phyloP scores from a whole-genome alignment of 2,329 filamentous ascomycete species.

The Nemania diffusa region DNA sequence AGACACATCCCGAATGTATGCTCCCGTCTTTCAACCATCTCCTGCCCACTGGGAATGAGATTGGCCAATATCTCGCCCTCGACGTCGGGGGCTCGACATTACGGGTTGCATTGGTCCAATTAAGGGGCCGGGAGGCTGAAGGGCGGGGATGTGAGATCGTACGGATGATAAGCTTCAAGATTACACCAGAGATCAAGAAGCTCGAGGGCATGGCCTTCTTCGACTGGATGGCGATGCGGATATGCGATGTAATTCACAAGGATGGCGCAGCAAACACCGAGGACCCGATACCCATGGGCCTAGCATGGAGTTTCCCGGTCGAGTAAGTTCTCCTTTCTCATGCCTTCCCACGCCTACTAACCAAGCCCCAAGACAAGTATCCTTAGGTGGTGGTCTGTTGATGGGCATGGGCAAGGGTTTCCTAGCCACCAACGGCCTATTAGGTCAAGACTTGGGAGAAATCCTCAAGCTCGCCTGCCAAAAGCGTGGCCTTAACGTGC shows the following conservation, averaged over 20 bases:
- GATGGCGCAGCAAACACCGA: slow-evolving; percentile 53
- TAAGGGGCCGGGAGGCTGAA: slow-evolving; percentile 58
- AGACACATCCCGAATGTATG: slow-evolving; percentile 67
- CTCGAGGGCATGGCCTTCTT: slow-evolving; percentile 71
- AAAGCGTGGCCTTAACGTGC: slow-evolving; percentile 62
- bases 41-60: slow-evolving; percentile 69
- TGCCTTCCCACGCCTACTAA: slow-evolving; percentile 38
- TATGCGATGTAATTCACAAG: slow-evolving; percentile 64
- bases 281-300: slow-evolving; percentile 65
- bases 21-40: slow-evolving; percentile 73
- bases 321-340: slow-evolving; percentile 61
- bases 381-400: slow-evolving; percentile 67
- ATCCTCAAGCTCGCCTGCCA: slow-evolving; percentile 66
- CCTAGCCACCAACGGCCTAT: slow-evolving; percentile 65
- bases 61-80: slow-evolving; percentile 69
- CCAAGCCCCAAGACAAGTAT: slow-evolving; percentile 66
- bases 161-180: slow-evolving; percentile 65
- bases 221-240: slow-evolving; percentile 73
- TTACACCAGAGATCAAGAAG: slow-evolving; percentile 64
- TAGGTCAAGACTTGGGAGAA: slow-evolving; percentile 69
- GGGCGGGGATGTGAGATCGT: slow-evolving; percentile 62
- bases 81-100: slow-evolving; percentile 77
- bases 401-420: slow-evolving; percentile 75
- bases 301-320: slow-evolving; percentile 77
- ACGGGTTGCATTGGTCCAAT: slow-evolving; percentile 70